Base-by-base conservation (phyloP, 306 rosid species). In the Quercus berberidifolia region DNA sequence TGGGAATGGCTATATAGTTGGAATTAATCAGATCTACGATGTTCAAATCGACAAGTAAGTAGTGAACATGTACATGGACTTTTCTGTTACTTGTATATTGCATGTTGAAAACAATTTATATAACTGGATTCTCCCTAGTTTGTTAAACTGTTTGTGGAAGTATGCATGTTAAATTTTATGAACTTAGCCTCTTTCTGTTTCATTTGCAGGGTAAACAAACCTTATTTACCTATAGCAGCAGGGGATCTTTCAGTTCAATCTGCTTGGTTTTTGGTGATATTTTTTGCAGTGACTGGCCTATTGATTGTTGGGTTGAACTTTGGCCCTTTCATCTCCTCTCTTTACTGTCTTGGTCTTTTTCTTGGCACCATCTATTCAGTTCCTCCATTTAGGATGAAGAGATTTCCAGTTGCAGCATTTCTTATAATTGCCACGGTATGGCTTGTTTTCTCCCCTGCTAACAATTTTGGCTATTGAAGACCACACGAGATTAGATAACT, bases 21-120 rank as follows among this genome's bases (percentile, higher is more conserved):
- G 99, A 84, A 91, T 94, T 90, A 94, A 94, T 85, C 99, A 94
- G 94, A 94, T 94, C 74, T 92, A 94, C 49, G 99, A 94, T 86
- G 86, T 94, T 77, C 84, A 87, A 78, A 94, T 94, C 76, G 99
- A 94, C 91, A 94, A 94, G 99, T 94, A 94, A 11, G 93, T 70
- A 6, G 68, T 63, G n/a, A 76, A 71, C 58, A 73, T 74, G 71
- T 75, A 25, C 17, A 46, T 78, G 54, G 2, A 9, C 52, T 71
- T 33, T 76, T 78, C 33, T 77, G 64, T 87, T 78, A 55, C 68
- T 58, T 71, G 19, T 23, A 54, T 74, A 38, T 76, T 74, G 28
- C 25, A 74, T 12, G 15, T 74, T 9, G 26, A 51, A 13, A 69
- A 23, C 57, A 54, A 67, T 64, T 4, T 20, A 12, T 19, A 35